A percentile compares a stretch with the other conserved stretches of the same genome.
Evolutionary conservation across 2,329 filamentous ascomycete genomes (phyloP).

Genomic region (Sarocladiaceae sp.): DNA sequence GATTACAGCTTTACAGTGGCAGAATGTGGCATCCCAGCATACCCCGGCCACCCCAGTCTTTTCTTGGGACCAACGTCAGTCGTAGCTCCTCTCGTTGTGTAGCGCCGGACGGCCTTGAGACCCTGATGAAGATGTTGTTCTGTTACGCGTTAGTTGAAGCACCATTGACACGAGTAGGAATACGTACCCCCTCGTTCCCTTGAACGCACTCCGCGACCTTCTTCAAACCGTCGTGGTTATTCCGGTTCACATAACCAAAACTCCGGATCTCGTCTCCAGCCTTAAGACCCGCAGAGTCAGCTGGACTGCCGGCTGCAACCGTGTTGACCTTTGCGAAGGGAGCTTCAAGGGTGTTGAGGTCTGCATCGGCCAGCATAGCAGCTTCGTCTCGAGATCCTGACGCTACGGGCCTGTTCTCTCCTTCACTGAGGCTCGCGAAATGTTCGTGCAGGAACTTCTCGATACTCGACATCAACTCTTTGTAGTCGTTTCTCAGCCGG

Average conservation of each 20-base stretch:
- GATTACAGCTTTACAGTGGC: constrained; percentile 61
- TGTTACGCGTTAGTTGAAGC: constrained; percentile 28
- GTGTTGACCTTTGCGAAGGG: constrained; percentile 85
- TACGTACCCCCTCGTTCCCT: constrained; percentile 80
- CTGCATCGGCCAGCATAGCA: constrained; percentile 28
- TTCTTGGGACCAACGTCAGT: constrained; percentile 69
- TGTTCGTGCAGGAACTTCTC: constrained; percentile 86
- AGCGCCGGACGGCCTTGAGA: constrained; percentile 43
- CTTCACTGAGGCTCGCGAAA: constrained; percentile 68
- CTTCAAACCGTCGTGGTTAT: constrained; percentile 80
- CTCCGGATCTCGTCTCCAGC: constrained; percentile 75
- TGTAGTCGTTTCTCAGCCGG: constrained; percentile 87
- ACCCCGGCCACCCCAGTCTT: constrained; percentile 86
- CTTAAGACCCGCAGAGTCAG: constrained; percentile 75
- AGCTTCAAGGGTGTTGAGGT: constrained; percentile 21
- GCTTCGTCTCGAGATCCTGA: constrained; percentile 16
- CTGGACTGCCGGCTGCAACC: constrained; percentile 74
- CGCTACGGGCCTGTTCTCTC: constrained; percentile 17
- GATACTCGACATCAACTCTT: constrained; percentile 76
- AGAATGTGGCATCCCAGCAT: constrained; percentile 87
- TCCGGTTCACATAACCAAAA: constrained; percentile 79
- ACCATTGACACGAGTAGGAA: neutral
- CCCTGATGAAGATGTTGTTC: constrained; percentile 67
- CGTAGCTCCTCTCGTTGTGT: constrained; percentile 53
- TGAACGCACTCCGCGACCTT: constrained; percentile 89